Evolutionary conservation across 129 eudicot species (phyloP).

Genomic region (Flaveria ramosissima): DNA sequence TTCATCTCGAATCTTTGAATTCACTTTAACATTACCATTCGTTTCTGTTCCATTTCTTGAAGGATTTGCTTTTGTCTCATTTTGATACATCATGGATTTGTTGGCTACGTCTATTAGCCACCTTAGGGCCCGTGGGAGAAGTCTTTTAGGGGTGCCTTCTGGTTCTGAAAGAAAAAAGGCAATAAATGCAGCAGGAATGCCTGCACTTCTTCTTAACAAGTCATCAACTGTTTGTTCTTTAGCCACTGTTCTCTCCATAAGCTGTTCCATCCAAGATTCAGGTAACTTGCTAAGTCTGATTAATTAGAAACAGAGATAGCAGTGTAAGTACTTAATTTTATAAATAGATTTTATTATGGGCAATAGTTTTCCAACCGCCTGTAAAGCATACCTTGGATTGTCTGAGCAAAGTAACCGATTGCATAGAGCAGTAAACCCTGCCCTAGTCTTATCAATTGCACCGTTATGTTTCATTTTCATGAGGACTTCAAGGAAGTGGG

Average conservation of each 20-base stretch:
- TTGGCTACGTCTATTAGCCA: slow-evolving; percentile 80
- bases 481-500: slow-evolving; percentile 89
- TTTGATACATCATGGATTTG: slow-evolving; percentile 49
- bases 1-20: slow-evolving; percentile 84
- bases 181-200: slow-evolving; percentile 96
- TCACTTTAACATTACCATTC: slow-evolving; percentile 33
- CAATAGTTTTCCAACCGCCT: neutral
- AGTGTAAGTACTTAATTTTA: slow-evolving; percentile 11
- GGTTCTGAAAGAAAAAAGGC: slow-evolving; percentile 97
- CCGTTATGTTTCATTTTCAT: slow-evolving; percentile 98
- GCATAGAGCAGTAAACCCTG: slow-evolving; percentile 98
- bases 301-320: slow-evolving; percentile 19
- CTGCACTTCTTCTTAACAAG: slow-evolving; percentile 96
- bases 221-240: slow-evolving; percentile 98
- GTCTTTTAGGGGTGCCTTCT: slow-evolving; percentile 93
- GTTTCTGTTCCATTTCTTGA: slow-evolving; percentile 22
- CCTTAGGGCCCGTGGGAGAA: slow-evolving; percentile 81
- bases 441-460: slow-evolving; percentile 98
- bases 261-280: slow-evolving; percentile 97
- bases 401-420: slow-evolving; percentile 96
- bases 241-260: slow-evolving; percentile 88
- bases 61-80: slow-evolving; percentile 26
- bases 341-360: neutral
- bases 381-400: slow-evolving; percentile 64
- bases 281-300: slow-evolving; percentile 79